Evolutionary conservation across 208 protist species (phyloP).

Genomic region (Strigomonas culicis): DNA sequence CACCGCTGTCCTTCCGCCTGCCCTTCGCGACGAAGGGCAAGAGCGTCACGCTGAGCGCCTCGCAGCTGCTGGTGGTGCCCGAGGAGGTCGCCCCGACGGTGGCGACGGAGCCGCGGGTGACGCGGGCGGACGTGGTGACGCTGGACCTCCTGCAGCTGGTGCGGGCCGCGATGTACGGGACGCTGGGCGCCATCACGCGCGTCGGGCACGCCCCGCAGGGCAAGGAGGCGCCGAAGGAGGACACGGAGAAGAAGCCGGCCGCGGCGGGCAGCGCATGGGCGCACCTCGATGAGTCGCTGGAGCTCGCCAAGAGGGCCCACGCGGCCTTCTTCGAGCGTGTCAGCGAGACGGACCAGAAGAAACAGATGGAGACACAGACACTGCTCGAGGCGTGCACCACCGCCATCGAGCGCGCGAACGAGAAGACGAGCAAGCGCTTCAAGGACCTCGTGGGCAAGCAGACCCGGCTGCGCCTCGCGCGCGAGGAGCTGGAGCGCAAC

Average conservation of each 20-base stretch:
- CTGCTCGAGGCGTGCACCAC: constrained; percentile 16
- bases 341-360: background rate
- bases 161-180: constrained; percentile 37
- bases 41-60: constrained; percentile 52
- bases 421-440: constrained; percentile 21
- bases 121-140: constrained; percentile 12
- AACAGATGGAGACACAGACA: background rate
- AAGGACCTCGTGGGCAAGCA: constrained; percentile 23
- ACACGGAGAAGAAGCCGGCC: background rate
- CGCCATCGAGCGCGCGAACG: constrained; percentile 17
- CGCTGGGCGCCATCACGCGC: constrained; percentile 15
- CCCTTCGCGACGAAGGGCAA: constrained; percentile 51
- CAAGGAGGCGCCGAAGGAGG: background rate
- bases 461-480: constrained; percentile 19
- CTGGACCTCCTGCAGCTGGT: constrained; percentile 32
- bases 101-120: background rate
- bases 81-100: constrained; percentile 11
- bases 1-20: constrained; percentile 53
- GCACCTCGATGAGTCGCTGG: background rate
- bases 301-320: background rate
- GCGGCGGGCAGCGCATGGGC: background rate
- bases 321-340: constrained; percentile 22
- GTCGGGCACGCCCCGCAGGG: background rate
- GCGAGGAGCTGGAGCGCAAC: constrained; percentile 20
- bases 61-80: constrained; percentile 57